phyloP scores from a whole-genome alignment of 176 grass and related monocot species.

The Lolium rigidum region DNA sequence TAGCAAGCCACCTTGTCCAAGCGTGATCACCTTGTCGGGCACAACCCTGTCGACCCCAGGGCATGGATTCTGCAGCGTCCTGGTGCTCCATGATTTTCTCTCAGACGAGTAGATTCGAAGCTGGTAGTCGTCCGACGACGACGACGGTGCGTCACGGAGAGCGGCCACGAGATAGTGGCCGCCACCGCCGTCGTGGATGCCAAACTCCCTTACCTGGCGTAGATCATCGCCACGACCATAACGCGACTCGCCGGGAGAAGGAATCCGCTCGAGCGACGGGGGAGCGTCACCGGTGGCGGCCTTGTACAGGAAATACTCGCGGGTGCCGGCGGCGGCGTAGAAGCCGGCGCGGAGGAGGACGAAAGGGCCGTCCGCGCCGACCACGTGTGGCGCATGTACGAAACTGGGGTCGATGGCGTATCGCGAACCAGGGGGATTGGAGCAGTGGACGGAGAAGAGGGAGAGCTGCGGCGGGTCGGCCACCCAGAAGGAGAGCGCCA shows the following conservation, averaged over 20 bases:
- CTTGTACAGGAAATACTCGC: background rate
- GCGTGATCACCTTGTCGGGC: background rate
- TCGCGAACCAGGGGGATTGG: background rate
- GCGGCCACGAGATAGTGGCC: background rate
- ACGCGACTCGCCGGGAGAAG: background rate
- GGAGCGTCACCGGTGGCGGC: background rate
- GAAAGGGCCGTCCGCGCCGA: slow-evolving; percentile 14
- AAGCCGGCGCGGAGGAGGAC: background rate
- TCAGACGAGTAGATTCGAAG: background rate
- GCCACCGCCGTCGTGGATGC: background rate
- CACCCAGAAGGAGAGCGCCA: slow-evolving; percentile 17
- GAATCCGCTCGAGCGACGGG: background rate
- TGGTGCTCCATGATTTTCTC: background rate
- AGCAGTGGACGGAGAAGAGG: background rate
- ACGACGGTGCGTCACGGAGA: background rate
- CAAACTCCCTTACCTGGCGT: background rate
- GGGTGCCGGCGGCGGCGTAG: background rate
- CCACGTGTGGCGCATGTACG: background rate
- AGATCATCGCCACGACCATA: background rate
- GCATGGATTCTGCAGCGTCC: background rate
- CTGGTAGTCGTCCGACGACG: background rate
- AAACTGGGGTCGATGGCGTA: background rate
- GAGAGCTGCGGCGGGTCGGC: background rate
- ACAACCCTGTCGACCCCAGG: background rate
- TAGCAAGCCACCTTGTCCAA: background rate